These are phyloP conservation scores for sorghum (Sorghum bicolor) DNA, from an alignment of 176 grass and related monocot genomes.

Conservation along the genomic window Sorghum_bicolor_NCBIv3 NC_012870.2:58813501-58814000, in stretches of 20 bases:
- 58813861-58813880: conserved; percentile 14
- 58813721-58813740: not conserved
- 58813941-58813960: conserved; percentile 77
- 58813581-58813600: not conserved
- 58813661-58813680: not conserved
- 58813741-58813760: too few species aligned
- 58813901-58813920: conserved; percentile 74
- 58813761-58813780: too few species aligned
- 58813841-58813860: conserved; percentile 45
- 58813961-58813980: conserved; percentile 53
- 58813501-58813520: not conserved
- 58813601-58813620: not conserved
- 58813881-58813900: too few species aligned
- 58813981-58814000: conserved; percentile 38
- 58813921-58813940: conserved; percentile 83
- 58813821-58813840: conserved; percentile 47
- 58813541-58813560: not conserved
- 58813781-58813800: too few species aligned
- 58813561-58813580: not conserved
- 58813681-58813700: conserved; percentile 13
- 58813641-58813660: too few species aligned
- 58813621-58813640: not conserved
- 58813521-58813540: not conserved
- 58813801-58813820: too few species aligned
- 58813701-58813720: conserved; percentile 4